Evolutionary conservation across 768 basidiomycete species (phyloP), one percentile per base, ranked within the genome.

Genomic region (Lactifluus hygrophoroides): DNA sequence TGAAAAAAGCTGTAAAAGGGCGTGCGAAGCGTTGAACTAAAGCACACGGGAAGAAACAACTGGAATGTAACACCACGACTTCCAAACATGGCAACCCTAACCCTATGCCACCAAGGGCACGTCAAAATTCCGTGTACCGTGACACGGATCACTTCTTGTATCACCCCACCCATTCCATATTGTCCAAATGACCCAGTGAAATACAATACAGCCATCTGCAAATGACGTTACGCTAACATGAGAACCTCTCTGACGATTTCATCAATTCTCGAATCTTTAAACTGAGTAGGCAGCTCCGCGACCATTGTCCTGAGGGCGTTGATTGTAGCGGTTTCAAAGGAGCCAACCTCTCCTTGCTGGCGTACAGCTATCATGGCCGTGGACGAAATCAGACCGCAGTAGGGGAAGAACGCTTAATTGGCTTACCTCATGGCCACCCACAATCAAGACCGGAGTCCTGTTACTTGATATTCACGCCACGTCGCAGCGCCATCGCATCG

Each of bases 231-330:
- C 50, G 78, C 63, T 32, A 85, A 66, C 7, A 64, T 71, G 10
- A 65, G 55, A 25, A 88, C 77, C 67, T 85, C 86, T 46, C 64
- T 66, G 27, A 71, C 68, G 34, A 87, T 66, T 43, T 72, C 77
- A 65, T 73, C 69, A 48, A 89, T 72, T 57, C 88, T 81, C 53
- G 77, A 75, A 50, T 90, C 88, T 40, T 72, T 65, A 71, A 86
- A 86, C 17, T 70, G 69, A 1, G 69, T 66, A n/a, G 76, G 73
- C 17, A 81, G 67, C 27, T 71, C 68, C 37, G 68, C 67, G 23
- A 82, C 62, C 21, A 70, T 69, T 35, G 76, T 72, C 49, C 66
- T 68, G 45, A 83, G 69, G 56, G 77, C 73, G 32, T 68, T 68
- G 17, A 67, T 65, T 64, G 80, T 80, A 5, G 72, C 65, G 69